Evolutionary conservation across 768 basidiomycete genomes (phyloP), one percentile per base, ranked within the genome.

Genomic region (Erythrobasidium yunnanense): DNA sequence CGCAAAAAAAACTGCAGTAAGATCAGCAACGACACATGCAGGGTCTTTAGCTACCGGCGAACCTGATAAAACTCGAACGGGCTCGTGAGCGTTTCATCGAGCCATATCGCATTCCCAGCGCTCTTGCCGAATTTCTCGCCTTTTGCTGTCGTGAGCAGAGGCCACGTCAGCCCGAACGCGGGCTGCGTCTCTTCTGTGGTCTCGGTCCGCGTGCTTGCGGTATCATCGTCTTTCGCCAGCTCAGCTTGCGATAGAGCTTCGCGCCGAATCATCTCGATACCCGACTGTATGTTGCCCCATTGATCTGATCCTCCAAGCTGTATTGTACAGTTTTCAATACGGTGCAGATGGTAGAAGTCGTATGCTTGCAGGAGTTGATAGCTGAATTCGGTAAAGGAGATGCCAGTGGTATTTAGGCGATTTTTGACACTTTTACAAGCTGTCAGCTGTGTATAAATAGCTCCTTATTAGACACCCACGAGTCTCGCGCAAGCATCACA

Each of bases 111-210:
- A 72, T 96, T 97, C 2, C 93, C 92, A 0, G 88, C 87, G 71
- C 88, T 91, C 80, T 99, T 99, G 5, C 93, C 95, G 76, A 97
- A 93, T 78, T 99, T 99, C 73, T 88, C 87, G 0, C 95, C 95
- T 0, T 81, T 81, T 0, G 87, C 80, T 0, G 89, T 92, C 11
- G 90, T 92, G 42, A 99, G 80, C 25, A 99, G 79, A n/a, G 92
- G 93, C 1, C 92, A 91, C 0, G 93, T 96, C 52, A 99, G 76
- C 1, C 90, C 93, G 74, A 82, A 93, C 5, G 83, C 87, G 22
- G 70, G 58, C 4, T 72, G 70, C 34, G 73, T 71, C 5, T 69
- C 70, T 29, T 38, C 46, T 34, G 53, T 54, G n/a, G 55, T 55
- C 22, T 18, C 32, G 18, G 42, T 38, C 32, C 30, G 22, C 6